phyloP scores from a whole-genome alignment of 192 early-diverging fungal species.

The Irineochytrium annulatum region DNA sequence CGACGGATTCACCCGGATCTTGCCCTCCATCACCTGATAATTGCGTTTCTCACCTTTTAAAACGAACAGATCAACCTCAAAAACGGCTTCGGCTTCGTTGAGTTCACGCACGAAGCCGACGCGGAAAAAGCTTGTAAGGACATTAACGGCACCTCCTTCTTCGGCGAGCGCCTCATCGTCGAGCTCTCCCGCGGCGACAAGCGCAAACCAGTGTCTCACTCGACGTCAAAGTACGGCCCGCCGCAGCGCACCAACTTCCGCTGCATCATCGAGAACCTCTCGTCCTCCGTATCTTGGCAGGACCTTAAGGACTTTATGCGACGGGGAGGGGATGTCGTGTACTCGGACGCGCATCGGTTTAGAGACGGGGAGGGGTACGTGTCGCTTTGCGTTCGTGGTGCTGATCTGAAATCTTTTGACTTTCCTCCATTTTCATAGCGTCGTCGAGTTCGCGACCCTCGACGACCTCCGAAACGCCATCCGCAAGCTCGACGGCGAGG shows the following conservation, averaged over 20 bases:
- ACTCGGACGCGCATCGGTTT: neutral
- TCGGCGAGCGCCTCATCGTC: no score
- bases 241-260: neutral
- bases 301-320: slow-evolving; percentile 2
- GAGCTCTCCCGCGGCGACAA: no score
- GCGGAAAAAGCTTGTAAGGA: neutral
- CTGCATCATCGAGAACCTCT: slow-evolving; percentile 2
- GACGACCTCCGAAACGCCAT: neutral
- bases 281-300: neutral
- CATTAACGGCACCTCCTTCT: neutral
- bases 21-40: no score
- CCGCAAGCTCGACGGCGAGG: neutral
- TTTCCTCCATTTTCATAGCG: neutral
- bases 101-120: neutral
- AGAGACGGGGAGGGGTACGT: neutral
- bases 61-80: slow-evolving; percentile 1
- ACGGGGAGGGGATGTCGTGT: neutral
- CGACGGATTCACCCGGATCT: no score
- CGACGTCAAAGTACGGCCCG: slow-evolving; percentile 4
- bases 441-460: slow-evolving; percentile 1
- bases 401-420: no score
- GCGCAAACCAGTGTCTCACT: no score
- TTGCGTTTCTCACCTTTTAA: no score
- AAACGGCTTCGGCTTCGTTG: slow-evolving; percentile 2
- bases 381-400: neutral